phyloP scores from a whole-genome alignment of 805 yeast genomes.

The Barnettozyma sucrosica region DNA sequence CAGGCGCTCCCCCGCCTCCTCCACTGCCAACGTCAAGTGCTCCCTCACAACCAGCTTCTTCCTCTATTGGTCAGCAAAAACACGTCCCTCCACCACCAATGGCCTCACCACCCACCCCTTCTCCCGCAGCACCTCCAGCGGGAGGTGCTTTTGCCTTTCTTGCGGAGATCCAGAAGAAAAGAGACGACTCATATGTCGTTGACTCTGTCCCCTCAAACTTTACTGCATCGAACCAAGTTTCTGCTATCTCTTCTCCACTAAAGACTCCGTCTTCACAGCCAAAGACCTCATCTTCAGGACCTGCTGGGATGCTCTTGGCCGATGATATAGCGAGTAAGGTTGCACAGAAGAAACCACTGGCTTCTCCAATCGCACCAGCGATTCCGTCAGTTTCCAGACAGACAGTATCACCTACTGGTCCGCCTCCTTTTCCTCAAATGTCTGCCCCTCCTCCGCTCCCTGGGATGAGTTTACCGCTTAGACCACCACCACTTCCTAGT shows the following conservation, averaged over 20 bases:
- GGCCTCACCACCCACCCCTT: constrained; percentile 12
- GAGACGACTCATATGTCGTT: constrained; percentile 47
- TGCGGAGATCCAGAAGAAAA: constrained; percentile 50
- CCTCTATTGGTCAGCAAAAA: constrained; percentile 18
- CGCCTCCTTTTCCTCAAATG: constrained; percentile 20
- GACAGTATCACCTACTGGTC: constrained; percentile 4
- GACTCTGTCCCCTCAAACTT: constrained; percentile 28
- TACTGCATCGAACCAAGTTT: constrained; percentile 11
- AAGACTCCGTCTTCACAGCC: constrained; percentile 23
- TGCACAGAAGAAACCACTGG: constrained; percentile 12
- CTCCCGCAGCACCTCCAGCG: constrained; percentile 31
- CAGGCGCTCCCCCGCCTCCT: constrained; percentile 20
- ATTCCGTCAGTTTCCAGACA: constrained; percentile 12
- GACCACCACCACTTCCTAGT: too few relatives aligned
- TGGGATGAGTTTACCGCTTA: neutral
- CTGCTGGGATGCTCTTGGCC: constrained; percentile 9
- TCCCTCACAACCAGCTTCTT: constrained; percentile 18
- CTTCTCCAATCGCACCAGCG: constrained; percentile 24
- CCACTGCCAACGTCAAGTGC: constrained; percentile 11
- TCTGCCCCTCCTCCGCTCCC: constrained; percentile 18
- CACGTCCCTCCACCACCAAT: constrained; percentile 18
- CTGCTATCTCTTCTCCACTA: constrained; percentile 17
- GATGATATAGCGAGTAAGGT: constrained; percentile 7
- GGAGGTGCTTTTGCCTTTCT: constrained; percentile 50
- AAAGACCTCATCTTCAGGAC: constrained; percentile 3